phyloP scores from a whole-genome alignment of 1,284 basidiomycete species.

The Heterobasidion irregulare region DNA sequence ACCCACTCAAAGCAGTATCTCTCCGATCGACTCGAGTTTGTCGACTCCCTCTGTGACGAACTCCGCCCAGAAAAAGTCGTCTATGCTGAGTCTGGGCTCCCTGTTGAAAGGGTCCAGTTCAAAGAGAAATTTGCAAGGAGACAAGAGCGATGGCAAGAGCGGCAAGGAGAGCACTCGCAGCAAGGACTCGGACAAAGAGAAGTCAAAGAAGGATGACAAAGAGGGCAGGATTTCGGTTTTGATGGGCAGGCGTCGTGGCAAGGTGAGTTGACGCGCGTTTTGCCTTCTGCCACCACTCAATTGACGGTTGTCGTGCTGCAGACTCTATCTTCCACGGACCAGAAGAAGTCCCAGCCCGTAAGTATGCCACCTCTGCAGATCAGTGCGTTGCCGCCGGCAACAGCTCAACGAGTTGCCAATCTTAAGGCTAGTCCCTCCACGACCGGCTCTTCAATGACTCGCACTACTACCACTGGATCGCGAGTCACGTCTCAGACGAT shows the following conservation, averaged over 20 bases:
- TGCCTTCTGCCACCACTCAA: not conserved
- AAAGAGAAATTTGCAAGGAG: conserved; percentile 68
- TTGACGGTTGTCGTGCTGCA: conserved; percentile 21
- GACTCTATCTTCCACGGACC: conserved; percentile 82
- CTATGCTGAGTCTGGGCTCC: conserved; percentile 68
- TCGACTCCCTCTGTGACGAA: conserved; percentile 46
- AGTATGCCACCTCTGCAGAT: conserved; percentile 85
- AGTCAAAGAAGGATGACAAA: conserved; percentile 70
- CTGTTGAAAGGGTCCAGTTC: conserved; percentile 80
- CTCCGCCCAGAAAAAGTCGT: conserved; percentile 66
- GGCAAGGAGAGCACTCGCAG: conserved; percentile 35
- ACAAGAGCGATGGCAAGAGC: conserved; percentile 50
- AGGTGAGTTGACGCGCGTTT: conserved; percentile 44
- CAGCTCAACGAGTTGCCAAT: conserved; percentile 72
- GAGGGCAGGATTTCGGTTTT: conserved; percentile 82
- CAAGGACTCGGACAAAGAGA: conserved; percentile 36
- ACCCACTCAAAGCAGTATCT: conserved; percentile 31
- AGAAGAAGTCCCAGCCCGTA: conserved; percentile 60
- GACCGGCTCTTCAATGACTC: conserved; percentile 26
- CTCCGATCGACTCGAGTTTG: conserved; percentile 43
- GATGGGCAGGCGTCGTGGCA: conserved; percentile 86
- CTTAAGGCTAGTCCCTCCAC: conserved; percentile 47
- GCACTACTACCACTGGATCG: conserved; percentile 39
- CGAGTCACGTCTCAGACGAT: conserved; percentile 65
- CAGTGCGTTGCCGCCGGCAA: conserved; percentile 68